Base-by-base conservation (phyloP, 2,329 filamentous ascomycete genomes). In the Colletotrichum gloeosporioides region DNA sequence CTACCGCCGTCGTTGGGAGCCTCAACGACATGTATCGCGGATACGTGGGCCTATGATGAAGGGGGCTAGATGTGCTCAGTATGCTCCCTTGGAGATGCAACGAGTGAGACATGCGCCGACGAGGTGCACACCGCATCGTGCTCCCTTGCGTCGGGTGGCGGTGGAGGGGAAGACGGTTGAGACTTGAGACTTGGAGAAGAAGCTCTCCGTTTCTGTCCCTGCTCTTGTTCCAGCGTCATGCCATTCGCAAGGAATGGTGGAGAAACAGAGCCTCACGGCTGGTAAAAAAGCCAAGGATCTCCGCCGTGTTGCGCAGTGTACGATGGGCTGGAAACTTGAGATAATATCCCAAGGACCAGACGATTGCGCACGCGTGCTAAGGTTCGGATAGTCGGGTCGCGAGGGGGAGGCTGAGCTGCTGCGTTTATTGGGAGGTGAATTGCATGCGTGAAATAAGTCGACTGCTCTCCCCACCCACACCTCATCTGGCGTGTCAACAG, bases 71-170 rank as follows among this genome's bases (percentile, higher is more conserved):
- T 22, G 64, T 49, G 22, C 6, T 59, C 32, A 36, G 25, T 49
- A 53, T 62, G 57, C 64, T 68, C 71, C 70, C 70, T 64, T 64
- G 59, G 36, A 31, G 63, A 67, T 55, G 62, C 69, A 72, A 39
- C 22, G 32, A 61, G 59, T 76, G 65, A 76, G 74, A 76, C 70
- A 76, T 36, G 44, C 49, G 44, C 32, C 44, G 31, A 65, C 70
- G 69, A n/a, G 32, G 29, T 63, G 44, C 74, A 73, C 74, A 76
- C 74, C 74, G 74, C 70, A 74, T 73, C 22, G 65, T 49, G 25
- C 31, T 39, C 63, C 44, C 39, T 64, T 59, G 63, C 53, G 57
- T 27, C 55, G 55, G 57, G 62, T 64, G 69, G 62, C 29, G 57
- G 62, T n/a, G 61, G 29, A 65, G 59, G 27, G 29, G 36, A 53